Evolutionary conservation across 345 rosid species (phyloP), one percentile per base, ranked within the genome.

Genomic region (Fremontodendron californicum): DNA sequence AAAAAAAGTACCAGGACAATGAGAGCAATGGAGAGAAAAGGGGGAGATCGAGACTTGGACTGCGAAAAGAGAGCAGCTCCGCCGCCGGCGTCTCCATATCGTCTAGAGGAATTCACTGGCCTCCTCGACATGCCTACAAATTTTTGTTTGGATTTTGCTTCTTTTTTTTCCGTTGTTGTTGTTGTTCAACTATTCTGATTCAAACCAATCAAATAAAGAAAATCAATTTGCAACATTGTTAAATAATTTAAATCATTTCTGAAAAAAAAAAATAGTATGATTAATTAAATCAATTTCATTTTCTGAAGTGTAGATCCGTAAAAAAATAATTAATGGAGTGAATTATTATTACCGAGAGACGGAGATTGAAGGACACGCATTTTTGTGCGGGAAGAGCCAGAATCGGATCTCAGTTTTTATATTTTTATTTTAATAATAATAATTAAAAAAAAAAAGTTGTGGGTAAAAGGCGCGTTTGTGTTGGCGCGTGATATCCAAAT

Each of bases 71-170:
- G 65, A 67, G 55, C 52, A 29, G 77, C 78, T 35, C 77, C 79
- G 39, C 71, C 75, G 51, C 78, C 83, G 64, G 58, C 72, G 52
- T 79, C 85, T 64, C 83, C 84, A 13, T 76, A 82, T 35, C 85
- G 48, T 61, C 86, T 75, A 69, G 84, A 68, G 39, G 80, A 67
- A 66, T 40, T 84, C 75, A n/a, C 77, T 15, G 79, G 69, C 80
- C 84, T 85, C 79, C 86, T 79, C 18, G 87, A 78, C 87, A 85
- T 83, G 46, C 60, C 21, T 58, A 19, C 8, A 73, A 73, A 65
- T 16, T 75, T 23, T 6, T 43, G 37, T 46, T 69, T 16, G 21
- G 37, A 15, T 69, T 69, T 25, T 45, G 61, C n/a, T 25, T 58
- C 2, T 4, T 25, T 45, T 25, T 15, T 42, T 68, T 9, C 1